Evolutionary conservation across 2,329 filamentous ascomycete genomes (phyloP), one percentile per base, ranked within the genome.

Genomic region (Beauveria caledonica): DNA sequence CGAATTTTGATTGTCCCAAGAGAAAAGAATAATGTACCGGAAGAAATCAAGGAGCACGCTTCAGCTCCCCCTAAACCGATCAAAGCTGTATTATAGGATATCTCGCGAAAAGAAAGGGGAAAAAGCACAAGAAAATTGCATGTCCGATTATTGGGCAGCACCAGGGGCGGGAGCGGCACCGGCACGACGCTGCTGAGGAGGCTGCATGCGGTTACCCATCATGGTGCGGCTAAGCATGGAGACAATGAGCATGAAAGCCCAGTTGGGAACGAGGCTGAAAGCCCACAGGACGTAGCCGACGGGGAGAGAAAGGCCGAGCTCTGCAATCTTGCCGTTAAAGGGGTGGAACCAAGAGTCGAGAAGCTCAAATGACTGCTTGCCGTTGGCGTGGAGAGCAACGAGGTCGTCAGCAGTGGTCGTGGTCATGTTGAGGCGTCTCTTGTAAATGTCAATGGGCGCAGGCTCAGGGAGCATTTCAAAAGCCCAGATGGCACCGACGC

Each of bases 161-260:
- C 39, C 54, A 11, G 60, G 36, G 13, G 55, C 54, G 13, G 48
- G 36, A 25, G 40, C 50, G 36, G 49, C 55, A 27, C 50, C 60
- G 27, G 29, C 56, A 29, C 42, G 48, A 40, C 50, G 55, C 36
- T 58, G 50, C 58, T 63, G 62, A 58, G 48, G 52, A 46, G 58
- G 58, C 52, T 60, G 60, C 69, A 75, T 71, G 50, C 74, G 74
- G 65, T 71, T 72, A 52, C 68, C 67, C 76, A 92, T 91, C 73
- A 92, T 82, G 61, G 78, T 82, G 70, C 89, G 82, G 79, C 86
- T 90, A 64, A 88, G 69, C 71, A 92, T 85, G 58, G 86, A 89
- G 66, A 93, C 80, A 53, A 83, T 71, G 66, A 93, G 80, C 89
- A 93, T 92, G 69, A 91, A 86, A 60, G 84, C 74, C 89, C 89